phyloP scores from a whole-genome alignment of 2,329 filamentous ascomycete species.

The Colletotrichum horii region DNA sequence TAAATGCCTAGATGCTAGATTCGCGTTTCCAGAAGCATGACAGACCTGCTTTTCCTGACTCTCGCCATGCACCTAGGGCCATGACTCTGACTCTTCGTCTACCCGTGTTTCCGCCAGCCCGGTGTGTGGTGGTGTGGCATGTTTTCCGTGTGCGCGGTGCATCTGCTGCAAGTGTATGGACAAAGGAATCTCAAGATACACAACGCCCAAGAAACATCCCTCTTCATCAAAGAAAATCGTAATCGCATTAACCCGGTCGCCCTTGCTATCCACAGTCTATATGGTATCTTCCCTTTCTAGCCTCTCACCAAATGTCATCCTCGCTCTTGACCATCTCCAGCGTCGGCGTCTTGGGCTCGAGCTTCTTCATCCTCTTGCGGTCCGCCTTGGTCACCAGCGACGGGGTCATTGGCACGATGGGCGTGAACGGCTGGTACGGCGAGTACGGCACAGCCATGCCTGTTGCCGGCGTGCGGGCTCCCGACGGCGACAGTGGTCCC shows the following conservation, averaged over 20 bases:
- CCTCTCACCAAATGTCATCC: slow-evolving; percentile 67
- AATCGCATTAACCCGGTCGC: slow-evolving; percentile 16
- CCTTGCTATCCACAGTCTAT: slow-evolving; percentile 13
- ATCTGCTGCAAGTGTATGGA: not conserved
- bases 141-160: not conserved
- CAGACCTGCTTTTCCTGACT: not conserved
- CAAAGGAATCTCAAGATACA: not conserved
- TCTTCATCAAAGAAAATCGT: not conserved
- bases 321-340: slow-evolving; percentile 65
- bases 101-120: not conserved
- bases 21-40: not conserved
- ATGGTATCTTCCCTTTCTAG: slow-evolving; percentile 14
- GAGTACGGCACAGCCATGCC: slow-evolving; percentile 72
- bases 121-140: not conserved
- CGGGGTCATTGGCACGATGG: slow-evolving; percentile 78
- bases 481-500: slow-evolving; percentile 58
- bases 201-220: not conserved
- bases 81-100: not conserved
- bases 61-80: not conserved
- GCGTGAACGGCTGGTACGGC: slow-evolving; percentile 81
- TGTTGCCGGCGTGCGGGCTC: slow-evolving; percentile 66
- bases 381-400: slow-evolving; percentile 74
- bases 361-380: slow-evolving; percentile 69
- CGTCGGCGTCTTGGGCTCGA: slow-evolving; percentile 68
- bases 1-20: slow-evolving; percentile 10